Evolutionary conservation across 1,139 yeast species (phyloP), one percentile per base, ranked within the genome.

Genomic region (Eremothecium coryli): DNA sequence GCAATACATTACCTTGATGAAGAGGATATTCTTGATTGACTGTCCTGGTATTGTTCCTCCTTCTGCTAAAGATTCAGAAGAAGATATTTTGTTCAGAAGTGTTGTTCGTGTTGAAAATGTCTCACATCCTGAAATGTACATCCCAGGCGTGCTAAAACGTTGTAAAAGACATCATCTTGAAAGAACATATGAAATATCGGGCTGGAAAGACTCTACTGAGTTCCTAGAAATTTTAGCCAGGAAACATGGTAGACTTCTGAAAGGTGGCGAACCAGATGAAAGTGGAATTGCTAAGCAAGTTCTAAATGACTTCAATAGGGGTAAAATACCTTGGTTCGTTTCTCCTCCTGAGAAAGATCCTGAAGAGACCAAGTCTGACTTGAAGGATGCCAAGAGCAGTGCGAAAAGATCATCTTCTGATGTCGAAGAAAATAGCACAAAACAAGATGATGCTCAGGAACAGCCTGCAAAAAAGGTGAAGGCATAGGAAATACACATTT

Each of bases 11-110:
- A 88, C 98, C 2, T 69, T 90, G 54, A 90, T 90, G 96, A 86
- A 88, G 68, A 73, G 88, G 49, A 90, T 90, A 36, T 90, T 86
- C 62, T 68, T 90, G 51, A 90, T 90, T 53, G 98, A 90, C 63
- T 90, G 98, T 67, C 98, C 98, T 2, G 98, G 98, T 62, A 88
- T 90, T 56, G 98, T 93, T 5, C 98, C 98, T 6, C 98, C 98
- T 22, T 82, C 93, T 18, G 60, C 75, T 20, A 85, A 79, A 50
- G 98, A 90, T 57, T 63, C 90, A 2, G 93, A 86, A 55, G 76
- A 95, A n/a, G 98, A 90, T 57, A 86, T 90, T 52, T 62, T 90
- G 46, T 85, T 90, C 61, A 74, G 96, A 60, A 98, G 98, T 53
- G 98, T 90, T 16, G 98, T 90, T 1, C 79, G 98, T 65, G 96